Evolutionary conservation across 495 filamentous ascomycete species (phyloP).

Genomic region (Podospora fimiseda): DNA sequence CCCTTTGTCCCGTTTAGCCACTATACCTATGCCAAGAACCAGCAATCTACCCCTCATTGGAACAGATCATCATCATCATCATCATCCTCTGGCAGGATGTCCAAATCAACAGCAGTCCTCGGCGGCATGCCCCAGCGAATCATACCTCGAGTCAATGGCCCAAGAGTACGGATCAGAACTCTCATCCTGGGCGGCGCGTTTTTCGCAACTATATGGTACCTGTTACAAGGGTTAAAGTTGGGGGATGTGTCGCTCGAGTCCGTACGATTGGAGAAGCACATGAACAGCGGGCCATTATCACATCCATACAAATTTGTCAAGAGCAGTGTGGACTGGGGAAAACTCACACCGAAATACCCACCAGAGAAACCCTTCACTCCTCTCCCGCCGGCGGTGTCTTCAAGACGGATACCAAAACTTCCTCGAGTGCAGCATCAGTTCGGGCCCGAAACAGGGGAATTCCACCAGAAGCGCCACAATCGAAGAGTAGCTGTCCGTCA

Average conservation of each 20-base stretch:
- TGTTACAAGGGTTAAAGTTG: neutral
- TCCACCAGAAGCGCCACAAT: conserved; percentile 48
- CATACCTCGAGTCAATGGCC: too few species aligned
- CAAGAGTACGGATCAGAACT: neutral
- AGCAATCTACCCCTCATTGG: too few species aligned
- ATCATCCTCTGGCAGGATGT: too few species aligned
- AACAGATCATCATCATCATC: too few species aligned
- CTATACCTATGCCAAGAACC: too few species aligned
- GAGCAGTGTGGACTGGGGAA: conserved; percentile 50
- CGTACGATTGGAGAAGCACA: conserved; percentile 6
- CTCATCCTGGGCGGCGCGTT: neutral
- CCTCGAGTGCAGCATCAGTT: conserved; percentile 66
- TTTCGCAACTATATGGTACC: neutral
- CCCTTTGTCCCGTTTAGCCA: too few species aligned
- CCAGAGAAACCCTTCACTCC: conserved; percentile 46
- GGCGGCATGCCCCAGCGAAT: too few species aligned
- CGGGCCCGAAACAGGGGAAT: conserved; percentile 45
- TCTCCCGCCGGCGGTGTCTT: conserved; percentile 52
- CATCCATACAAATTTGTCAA: conserved; percentile 4
- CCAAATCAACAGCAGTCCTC: too few species aligned
- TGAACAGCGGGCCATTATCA: conserved; percentile 8
- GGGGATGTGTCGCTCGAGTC: neutral
- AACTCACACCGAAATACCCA: conserved; percentile 53
- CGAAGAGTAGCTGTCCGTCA: conserved; percentile 56
- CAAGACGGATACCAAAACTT: conserved; percentile 49